Conservation (phyloP, 495 filamentous ascomycete genomes). For the Pseudoneurospora amorphoporcata region DNA sequence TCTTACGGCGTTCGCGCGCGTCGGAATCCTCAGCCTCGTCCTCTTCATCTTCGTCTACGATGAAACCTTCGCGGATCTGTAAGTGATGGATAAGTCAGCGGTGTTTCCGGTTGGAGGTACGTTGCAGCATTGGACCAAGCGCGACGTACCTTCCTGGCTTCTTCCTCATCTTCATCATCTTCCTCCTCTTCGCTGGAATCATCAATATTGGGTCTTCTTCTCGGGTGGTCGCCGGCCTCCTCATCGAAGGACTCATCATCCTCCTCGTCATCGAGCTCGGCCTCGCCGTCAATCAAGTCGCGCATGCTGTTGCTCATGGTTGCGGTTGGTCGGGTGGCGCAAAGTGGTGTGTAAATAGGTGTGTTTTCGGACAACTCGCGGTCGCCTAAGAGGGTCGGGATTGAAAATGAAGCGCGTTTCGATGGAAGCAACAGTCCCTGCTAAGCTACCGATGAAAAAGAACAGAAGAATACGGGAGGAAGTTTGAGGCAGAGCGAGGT, state of each 20-base stretch:
- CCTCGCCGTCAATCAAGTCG: conserved; percentile 74
- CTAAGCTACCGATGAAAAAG: neutral
- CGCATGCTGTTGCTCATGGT: conserved; percentile 57
- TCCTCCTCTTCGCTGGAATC: conserved; percentile 96
- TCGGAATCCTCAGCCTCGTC: conserved; percentile 57
- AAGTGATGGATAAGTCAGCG: neutral
- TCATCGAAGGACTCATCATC: conserved; percentile 83
- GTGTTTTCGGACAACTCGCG: neutral
- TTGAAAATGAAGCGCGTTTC: neutral
- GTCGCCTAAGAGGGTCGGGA: neutral
- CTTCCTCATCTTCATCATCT: conserved; percentile 87
- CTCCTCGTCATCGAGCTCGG: conserved; percentile 81
- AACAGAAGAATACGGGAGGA: neutral
- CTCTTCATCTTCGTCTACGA: conserved; percentile 83
- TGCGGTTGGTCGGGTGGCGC: conserved; percentile 3
- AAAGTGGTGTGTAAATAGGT: neutral
- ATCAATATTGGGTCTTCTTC: conserved; percentile 36
- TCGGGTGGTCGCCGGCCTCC: conserved; percentile 55
- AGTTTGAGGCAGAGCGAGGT: neutral
- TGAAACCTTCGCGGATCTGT: conserved; percentile 87
- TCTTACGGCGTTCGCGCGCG: conserved; percentile 48
- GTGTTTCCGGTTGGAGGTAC: neutral
- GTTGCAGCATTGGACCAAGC: neutral
- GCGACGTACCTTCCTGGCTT: conserved; percentile 41
- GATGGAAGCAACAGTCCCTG: neutral